Evolutionary conservation across 345 rosid genomes (phyloP), one percentile per base, ranked within the genome.

Genomic region (Rhodomyrtus tomentosa): DNA sequence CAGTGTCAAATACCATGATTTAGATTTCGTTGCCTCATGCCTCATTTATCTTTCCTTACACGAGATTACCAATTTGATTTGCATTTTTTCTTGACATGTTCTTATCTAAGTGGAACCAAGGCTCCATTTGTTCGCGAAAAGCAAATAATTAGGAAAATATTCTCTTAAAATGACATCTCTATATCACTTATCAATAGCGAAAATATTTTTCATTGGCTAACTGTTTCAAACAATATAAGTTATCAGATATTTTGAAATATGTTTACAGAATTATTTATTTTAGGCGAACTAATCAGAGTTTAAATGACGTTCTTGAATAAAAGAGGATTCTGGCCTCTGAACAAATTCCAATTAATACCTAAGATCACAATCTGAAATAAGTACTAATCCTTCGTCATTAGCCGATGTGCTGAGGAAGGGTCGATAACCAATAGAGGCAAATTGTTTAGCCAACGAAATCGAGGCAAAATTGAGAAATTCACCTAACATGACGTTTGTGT

Each of bases 281-380:
- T 4, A 1, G 5, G 1, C 0, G 0, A 62, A 62, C 32, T 32
- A 62, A 38, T 15, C 0, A 2, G 6, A 68, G 9, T 1, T 2
- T 68, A 36, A 18, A 4, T 68, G 24, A 68, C 4, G 4, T 68
- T 68, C 13, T 68, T 68, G 13, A 38, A 32, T 32, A 9, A 68
- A 68, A 1, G 12, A 18, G 76, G 13, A 32, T 18, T 32, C 36
- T 10, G 76, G 24, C 25, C 40, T 83, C 72, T 24, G 38, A 68
- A 83, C 22, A 21, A 32, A 49, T 11, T 52, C 80, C 56, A 80
- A 42, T 54, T 68, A 16, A 84, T 29, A 72, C 85, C 85, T 32
- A 38, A 76, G 7, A 18, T 68, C 3, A 68, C 24, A 32, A 32
- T 59, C 54, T 7, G 7, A 51, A 68, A 18, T 18, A 32, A 36